Evolutionary conservation across 768 basidiomycete genomes (phyloP), one percentile per base, ranked within the genome.

Genomic region (Scleroderma citrinum): DNA sequence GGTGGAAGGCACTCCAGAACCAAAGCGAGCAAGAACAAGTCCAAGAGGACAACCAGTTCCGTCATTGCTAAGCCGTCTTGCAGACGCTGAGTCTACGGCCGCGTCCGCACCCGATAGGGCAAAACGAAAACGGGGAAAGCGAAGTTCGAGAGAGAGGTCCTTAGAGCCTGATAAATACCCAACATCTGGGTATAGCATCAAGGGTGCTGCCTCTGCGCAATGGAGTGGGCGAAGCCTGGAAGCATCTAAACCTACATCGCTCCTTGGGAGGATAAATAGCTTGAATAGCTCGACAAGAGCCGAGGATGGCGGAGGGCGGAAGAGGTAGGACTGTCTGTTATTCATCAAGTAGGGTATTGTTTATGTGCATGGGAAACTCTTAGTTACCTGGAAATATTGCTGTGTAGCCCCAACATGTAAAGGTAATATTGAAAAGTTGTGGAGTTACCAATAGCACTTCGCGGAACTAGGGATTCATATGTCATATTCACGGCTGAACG

Each of bases 171-270:
- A 70, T 57, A 64, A 60, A 50, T 57, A 56, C 54, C 71, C 72
- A 11, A 59, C 61, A 36, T 69, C 66, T n/a, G 78, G 76, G 35
- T 74, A 64, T 53, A 78, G 75, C 54, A 81, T 81, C 54, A 78
- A 74, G 56, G 79, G 79, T 44, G 79, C 79, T 21, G 79, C 78
- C 39, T 70, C 47, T 39, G 65, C 56, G 39, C 53, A 51, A 46
- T 59, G 56, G 53, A 55, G 54, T 30, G 60, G 51, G 50, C 47
- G 49, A 30, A 52, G 47, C 34, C 29, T 44, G 12, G 53, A 54
- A 44, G 20, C 24, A 20, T 30, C 44, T 45, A 46, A 43, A 44
- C 52, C 58, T 8, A 49, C 59, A 29, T 66, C 66, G 16, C 57
- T 76, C 19, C 59, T 75, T 53, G 59, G 68, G 53, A 71, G 74